Evolutionary conservation across 306 rosid species (phyloP), one percentile per base, ranked within the genome.

Genomic region (Vigna unguiculata): DNA sequence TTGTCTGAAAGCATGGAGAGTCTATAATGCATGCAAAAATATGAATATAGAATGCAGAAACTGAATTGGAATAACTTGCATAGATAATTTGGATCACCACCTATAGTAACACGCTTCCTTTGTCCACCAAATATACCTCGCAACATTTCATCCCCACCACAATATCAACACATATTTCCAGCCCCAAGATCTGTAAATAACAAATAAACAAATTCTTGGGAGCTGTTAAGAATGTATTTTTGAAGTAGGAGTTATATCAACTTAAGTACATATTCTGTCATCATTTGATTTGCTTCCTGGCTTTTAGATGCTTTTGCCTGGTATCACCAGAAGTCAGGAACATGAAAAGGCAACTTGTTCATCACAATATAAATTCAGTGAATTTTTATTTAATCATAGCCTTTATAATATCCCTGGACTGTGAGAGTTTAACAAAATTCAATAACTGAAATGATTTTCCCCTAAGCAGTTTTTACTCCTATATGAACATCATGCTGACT

Each of bases 131-230:
- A 86, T 21, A 86, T 71, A 11, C 90, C 90, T 5, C 90, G 78
- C 38, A 67, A 6, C 90, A 78, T 83, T 28, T 90, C 89, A 85
- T 87, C 91, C 34, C 97, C 4, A 90, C 93, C 84, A 83, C 12
- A 47, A 83, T 86, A 62, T 86, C 90, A 66, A 86, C 90, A 65
- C 90, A 86, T 10, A 67, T 81, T 65, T 86, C 90, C 57, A 86
- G 49, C 59, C 82, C 82, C 64, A 86, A 55, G 51, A 83, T 65
- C 90, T 83, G 55, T 19, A 46, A 60, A 59, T 38, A 38, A 43
- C 64, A 24, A 34, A 63, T 49, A 20, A 73, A 36, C 21, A 32
- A 46, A 16, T 28, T 28, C 7, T 22, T 63, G 11, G 13, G 0
- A 53, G 41, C 41, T 47, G 16, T 45, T 13, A 43, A 59, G 40